Evolutionary conservation across 2,329 filamentous ascomycete genomes (phyloP), one percentile per base, ranked within the genome.

Genomic region (Colletotrichum theobromicola): DNA sequence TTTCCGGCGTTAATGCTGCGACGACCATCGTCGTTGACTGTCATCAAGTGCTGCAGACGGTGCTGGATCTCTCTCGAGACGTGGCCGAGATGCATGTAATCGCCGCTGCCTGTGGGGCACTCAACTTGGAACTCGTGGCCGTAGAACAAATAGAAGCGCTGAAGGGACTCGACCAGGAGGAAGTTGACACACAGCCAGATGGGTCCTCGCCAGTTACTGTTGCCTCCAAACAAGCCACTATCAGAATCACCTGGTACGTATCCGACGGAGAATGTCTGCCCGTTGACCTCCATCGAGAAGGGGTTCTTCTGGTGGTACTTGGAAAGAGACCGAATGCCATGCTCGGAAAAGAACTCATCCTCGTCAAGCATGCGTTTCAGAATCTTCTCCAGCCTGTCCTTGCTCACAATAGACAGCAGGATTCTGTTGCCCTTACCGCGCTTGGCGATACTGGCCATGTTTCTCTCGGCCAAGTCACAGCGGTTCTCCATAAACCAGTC

Each of bases 101-200:
- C 95, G 57, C 96, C 96, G 24, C 95, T 98, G 55, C 95, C 95
- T 4, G 95, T 97, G 4, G 96, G 96, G 79, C 97, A 98, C 83
- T 98, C 96, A 15, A 98, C 94, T 84, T 98, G 91, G 81, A 98
- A 92, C 18, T 92, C 90, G 74, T 94, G 94, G 75, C 96, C 96
- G 81, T 98, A 98, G 88, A 98, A 98, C 85, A 98, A 93, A 87
- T 95, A 97, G 88, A 98, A 98, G 35, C 96, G 91, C 80, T 98
- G 94, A n/a, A 98, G 90, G 8, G 96, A 96, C 83, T 98, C 96
- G 53, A 98, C 94, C 16, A 98, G 90, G 67, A 98, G 86, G 86
- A 98, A 98, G 85, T 98, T 98, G 85, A 98, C 95, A 76, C 95
- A 97, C 63, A 98, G 89, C 96, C 96, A 98, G 79, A 98, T 96